A percentile compares a stretch with the other conserved stretches of the same genome.
Evolutionary conservation across 805 yeast species (phyloP).

Genomic region (Candida coquimbonensis): DNA sequence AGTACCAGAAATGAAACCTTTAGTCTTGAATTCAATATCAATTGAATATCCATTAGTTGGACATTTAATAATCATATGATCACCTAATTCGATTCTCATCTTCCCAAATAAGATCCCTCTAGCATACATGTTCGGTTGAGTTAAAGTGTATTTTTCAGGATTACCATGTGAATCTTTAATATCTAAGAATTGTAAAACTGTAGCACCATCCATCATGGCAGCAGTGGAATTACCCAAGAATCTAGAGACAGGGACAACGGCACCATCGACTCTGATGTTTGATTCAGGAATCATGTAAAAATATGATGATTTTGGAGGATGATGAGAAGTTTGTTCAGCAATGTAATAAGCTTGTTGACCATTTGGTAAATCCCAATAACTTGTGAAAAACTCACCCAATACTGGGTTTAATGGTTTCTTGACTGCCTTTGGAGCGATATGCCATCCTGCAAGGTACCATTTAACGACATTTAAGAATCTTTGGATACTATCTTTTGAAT

Average conservation of each 20-base stretch:
- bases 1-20: constrained; percentile 89
- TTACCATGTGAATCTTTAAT: constrained; percentile 37
- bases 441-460: constrained; percentile 97
- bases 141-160: constrained; percentile 69
- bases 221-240: constrained; percentile 96
- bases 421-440: constrained; percentile 96
- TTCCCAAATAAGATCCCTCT: constrained; percentile 90
- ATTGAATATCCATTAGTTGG: constrained; percentile 52
- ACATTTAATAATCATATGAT: constrained; percentile 74
- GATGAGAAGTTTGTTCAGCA: constrained; percentile 94
- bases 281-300: constrained; percentile 80
- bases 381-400: constrained; percentile 81
- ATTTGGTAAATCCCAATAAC: constrained; percentile 87
- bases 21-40: constrained; percentile 88
- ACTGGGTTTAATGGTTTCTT: constrained; percentile 96
- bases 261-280: constrained; percentile 82
- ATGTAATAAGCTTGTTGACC: constrained; percentile 71
- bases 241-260: constrained; percentile 77
- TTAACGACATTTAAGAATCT: constrained; percentile 70
- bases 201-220: constrained; percentile 91
- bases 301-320: constrained; percentile 96
- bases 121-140: constrained; percentile 96
- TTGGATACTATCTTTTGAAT: constrained; percentile 46
- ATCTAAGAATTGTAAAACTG: constrained; percentile 62
- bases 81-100: constrained; percentile 87